Evolutionary conservation across 371 early-diverging fungal species (phyloP).

Genomic region (Nosema muscidifuracis): DNA sequence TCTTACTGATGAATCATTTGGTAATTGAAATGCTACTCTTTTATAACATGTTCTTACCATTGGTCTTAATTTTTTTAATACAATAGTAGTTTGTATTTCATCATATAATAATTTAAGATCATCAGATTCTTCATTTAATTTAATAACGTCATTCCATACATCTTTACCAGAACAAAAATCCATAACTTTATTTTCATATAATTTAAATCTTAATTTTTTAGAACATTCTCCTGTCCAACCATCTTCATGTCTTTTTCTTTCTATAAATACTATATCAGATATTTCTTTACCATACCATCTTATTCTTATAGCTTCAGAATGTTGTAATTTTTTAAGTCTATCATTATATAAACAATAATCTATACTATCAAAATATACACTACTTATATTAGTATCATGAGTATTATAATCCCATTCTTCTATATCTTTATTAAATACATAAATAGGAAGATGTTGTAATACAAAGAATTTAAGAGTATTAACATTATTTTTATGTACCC

Average conservation of each 20-base stretch:
- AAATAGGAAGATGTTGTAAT: slow-evolving; percentile 82
- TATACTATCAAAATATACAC: slow-evolving; percentile 87
- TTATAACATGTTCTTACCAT: slow-evolving; percentile 88
- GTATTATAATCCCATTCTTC: slow-evolving; percentile 64
- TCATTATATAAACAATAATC: slow-evolving; percentile 79
- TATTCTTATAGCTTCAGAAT: slow-evolving; percentile 78
- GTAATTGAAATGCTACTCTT: slow-evolving; percentile 95
- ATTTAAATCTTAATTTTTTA: slow-evolving; percentile 81
- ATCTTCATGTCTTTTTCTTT: slow-evolving; percentile 89
- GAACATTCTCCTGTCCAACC: slow-evolving; percentile 83
- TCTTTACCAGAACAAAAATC: slow-evolving; percentile 73
- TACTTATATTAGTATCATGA: slow-evolving; percentile 81
- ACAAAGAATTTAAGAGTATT: slow-evolving; percentile 83
- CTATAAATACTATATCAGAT: slow-evolving; percentile 78
- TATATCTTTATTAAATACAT: slow-evolving; percentile 67
- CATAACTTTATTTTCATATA: slow-evolving; percentile 84
- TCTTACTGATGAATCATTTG: slow-evolving; percentile 90
- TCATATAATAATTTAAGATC: slow-evolving; percentile 69
- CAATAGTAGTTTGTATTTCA: slow-evolving; percentile 74
- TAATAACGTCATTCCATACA: slow-evolving; percentile 69
- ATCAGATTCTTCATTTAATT: slow-evolving; percentile 67
- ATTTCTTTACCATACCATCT: slow-evolving; percentile 74
- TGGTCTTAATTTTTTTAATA: slow-evolving; percentile 71
- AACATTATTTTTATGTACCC: slow-evolving; percentile 84
- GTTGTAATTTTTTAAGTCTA: slow-evolving; percentile 79